Conservation (phyloP, 176 grass and related monocot genomes). For the Oryza australiensis region DNA sequence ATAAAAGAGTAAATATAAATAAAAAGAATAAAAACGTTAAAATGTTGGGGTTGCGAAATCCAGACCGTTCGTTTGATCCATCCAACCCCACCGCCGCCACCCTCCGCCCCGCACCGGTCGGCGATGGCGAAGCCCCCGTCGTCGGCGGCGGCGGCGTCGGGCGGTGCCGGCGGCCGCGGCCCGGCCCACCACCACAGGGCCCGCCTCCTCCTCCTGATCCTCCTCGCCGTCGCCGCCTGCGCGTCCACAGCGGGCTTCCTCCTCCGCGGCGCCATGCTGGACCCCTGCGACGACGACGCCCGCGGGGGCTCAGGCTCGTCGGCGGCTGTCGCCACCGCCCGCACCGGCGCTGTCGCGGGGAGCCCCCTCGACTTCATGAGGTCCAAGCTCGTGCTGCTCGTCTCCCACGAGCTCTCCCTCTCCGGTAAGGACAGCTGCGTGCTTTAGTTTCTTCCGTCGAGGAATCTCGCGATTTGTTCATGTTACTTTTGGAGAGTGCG, state of each 20-base stretch:
- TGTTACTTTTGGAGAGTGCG: neutral
- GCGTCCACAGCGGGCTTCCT: conserved; percentile 55
- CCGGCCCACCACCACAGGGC: conserved; percentile 42
- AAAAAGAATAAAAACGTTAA: too few species aligned
- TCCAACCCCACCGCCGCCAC: conserved; percentile 1
- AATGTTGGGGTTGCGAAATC: neutral
- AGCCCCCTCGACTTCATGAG: conserved; percentile 76
- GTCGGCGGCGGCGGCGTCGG: conserved; percentile 17
- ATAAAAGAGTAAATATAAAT: too few species aligned
- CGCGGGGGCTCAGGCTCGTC: conserved; percentile 15
- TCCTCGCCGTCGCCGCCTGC: conserved; percentile 43
- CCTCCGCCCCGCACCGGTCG: neutral
- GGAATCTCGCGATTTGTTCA: neutral
- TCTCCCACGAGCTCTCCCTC: conserved; percentile 94
- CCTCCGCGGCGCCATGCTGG: conserved; percentile 48
- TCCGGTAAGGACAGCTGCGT: conserved; percentile 60
- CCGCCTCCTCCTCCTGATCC: conserved; percentile 51
- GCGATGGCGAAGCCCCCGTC: conserved; percentile 49
- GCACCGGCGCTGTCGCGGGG: neutral
- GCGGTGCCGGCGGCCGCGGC: conserved; percentile 32
- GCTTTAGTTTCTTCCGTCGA: conserved; percentile 1
- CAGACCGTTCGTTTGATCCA: conserved; percentile 35
- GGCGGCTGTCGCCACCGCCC: neutral
- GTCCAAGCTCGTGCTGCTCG: conserved; percentile 77
- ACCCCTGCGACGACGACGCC: conserved; percentile 34